Conservation (phyloP, 495 filamentous ascomycete species). For the Aspergillus hancockii region DNA sequence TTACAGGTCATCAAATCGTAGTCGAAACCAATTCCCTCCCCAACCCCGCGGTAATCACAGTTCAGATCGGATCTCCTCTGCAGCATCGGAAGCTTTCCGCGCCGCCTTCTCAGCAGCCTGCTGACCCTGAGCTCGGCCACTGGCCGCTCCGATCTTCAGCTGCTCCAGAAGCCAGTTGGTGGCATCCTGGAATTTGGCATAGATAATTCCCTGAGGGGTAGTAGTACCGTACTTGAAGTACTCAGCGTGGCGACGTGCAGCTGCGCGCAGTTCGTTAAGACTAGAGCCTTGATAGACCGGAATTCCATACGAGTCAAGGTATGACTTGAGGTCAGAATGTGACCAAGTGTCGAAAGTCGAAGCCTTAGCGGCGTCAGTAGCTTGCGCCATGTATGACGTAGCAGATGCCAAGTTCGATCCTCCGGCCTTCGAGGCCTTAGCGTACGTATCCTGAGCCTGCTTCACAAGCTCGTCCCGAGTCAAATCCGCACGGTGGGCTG, state of each 20-base stretch:
- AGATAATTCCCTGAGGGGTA: slow-evolving; percentile 62
- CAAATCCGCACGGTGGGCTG: slow-evolving; percentile 60
- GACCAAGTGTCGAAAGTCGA: slow-evolving; percentile 79
- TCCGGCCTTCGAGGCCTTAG: slow-evolving; percentile 67
- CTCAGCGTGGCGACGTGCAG: slow-evolving; percentile 69
- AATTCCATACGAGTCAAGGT: slow-evolving; percentile 79
- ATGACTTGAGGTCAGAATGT: slow-evolving; percentile 75
- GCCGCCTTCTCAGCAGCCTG: slow-evolving; percentile 50
- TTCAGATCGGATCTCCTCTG: slow-evolving; percentile 33
- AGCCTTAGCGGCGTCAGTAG: slow-evolving; percentile 70
- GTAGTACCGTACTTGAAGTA: slow-evolving; percentile 79
- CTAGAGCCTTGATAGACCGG: slow-evolving; percentile 69
- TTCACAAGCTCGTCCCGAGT: slow-evolving; percentile 72
- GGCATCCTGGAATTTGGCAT: slow-evolving; percentile 60
- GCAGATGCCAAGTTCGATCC: slow-evolving; percentile 70
- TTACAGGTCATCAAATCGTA: neutral
- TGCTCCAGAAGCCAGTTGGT: slow-evolving; percentile 62
- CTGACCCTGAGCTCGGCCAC: slow-evolving; percentile 58
- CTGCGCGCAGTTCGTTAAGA: slow-evolving; percentile 62
- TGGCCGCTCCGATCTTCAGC: slow-evolving; percentile 62
- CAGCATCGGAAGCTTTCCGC: slow-evolving; percentile 33
- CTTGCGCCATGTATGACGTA: slow-evolving; percentile 69
- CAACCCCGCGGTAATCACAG: slow-evolving; percentile 10
- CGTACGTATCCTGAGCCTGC: slow-evolving; percentile 70
- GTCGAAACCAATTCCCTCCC: neutral